phyloP scores from a whole-genome alignment of 2,329 filamentous ascomycete species.

The Elsinoe necatrix region DNA sequence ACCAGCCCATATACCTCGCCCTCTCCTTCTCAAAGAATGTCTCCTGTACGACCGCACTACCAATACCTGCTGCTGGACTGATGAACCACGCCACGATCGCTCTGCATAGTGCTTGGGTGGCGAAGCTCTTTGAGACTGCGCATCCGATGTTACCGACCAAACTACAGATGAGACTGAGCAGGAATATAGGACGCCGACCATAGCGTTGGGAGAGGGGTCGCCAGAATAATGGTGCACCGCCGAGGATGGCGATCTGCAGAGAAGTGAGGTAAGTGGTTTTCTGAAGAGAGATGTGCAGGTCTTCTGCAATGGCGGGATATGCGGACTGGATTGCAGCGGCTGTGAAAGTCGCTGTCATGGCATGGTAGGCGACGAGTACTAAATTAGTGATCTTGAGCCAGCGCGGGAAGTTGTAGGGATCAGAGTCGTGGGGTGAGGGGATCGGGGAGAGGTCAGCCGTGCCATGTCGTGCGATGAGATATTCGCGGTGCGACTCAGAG shows the following conservation, averaged over 20 bases:
- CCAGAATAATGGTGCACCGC: slow-evolving; percentile 49
- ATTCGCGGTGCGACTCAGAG: slow-evolving; percentile 40
- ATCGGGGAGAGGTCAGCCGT: slow-evolving; percentile 48
- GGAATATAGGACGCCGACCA: slow-evolving; percentile 46
- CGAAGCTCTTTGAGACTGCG: slow-evolving; percentile 41
- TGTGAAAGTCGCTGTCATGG: slow-evolving; percentile 48
- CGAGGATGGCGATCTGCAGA: slow-evolving; percentile 46
- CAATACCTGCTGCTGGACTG: slow-evolving; percentile 45
- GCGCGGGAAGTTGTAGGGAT: slow-evolving; percentile 49
- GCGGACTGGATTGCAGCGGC: slow-evolving; percentile 46
- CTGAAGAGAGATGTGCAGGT: slow-evolving; percentile 42
- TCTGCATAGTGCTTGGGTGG: slow-evolving; percentile 42
- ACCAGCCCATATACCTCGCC: slow-evolving; percentile 47
- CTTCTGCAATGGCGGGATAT: slow-evolving; percentile 43
- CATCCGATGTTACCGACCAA: slow-evolving; percentile 46
- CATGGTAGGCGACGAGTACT: slow-evolving; percentile 41
- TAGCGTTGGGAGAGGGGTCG: slow-evolving; percentile 46
- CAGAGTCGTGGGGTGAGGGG: slow-evolving; percentile 41
- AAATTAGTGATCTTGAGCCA: slow-evolving; percentile 50
- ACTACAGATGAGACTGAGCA: slow-evolving; percentile 41
- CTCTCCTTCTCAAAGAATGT: slow-evolving; percentile 48
- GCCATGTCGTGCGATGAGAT: slow-evolving; percentile 45
- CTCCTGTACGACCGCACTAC: slow-evolving; percentile 48
- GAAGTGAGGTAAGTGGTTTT: slow-evolving; percentile 46
- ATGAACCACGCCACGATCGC: slow-evolving; percentile 49